Conservation (phyloP, 495 filamentous ascomycete species). For the Penicillium fimorum region DNA sequence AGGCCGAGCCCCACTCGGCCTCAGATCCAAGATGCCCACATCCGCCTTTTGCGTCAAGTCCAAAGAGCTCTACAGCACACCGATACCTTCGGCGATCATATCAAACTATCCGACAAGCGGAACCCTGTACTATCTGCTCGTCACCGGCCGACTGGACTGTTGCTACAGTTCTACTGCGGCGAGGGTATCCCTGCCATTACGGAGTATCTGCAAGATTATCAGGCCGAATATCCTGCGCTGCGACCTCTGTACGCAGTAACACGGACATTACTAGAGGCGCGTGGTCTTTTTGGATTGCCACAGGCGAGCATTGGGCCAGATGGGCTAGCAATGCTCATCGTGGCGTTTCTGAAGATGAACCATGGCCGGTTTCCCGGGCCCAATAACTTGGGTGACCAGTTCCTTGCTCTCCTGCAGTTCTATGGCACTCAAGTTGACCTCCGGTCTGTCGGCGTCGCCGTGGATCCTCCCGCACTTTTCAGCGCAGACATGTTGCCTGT, state of each 20-base stretch:
- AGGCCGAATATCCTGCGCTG: constrained; percentile 49
- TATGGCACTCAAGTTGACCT: constrained; percentile 48
- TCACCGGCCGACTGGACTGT: constrained; percentile 48
- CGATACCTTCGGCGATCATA: constrained; percentile 11
- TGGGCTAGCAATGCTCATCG: constrained; percentile 55
- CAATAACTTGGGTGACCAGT: constrained; percentile 35
- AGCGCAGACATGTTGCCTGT: constrained; percentile 17
- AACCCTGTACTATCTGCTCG: constrained; percentile 27
- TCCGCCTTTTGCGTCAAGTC: constrained; percentile 24
- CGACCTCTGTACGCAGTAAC: constrained; percentile 47
- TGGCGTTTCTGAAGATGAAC: constrained; percentile 49
- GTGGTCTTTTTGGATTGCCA: constrained; percentile 44
- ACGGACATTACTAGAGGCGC: constrained; percentile 49
- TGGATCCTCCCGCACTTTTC: constrained; percentile 50
- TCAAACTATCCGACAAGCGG: constrained; percentile 18
- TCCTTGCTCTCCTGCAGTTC: constrained; percentile 52
- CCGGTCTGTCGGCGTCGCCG: constrained; percentile 45
- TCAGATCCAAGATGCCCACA: constrained; percentile 24
- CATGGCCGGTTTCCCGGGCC: constrained; percentile 32
- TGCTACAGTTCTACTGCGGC: constrained; percentile 46
- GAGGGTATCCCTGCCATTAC: constrained; percentile 33
- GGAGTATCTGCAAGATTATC: constrained; percentile 45
- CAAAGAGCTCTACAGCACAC: constrained; percentile 18
- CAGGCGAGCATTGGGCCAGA: constrained; percentile 49
- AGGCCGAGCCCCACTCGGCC: constrained; percentile 36